Evolutionary conservation across 2,329 filamentous ascomycete species (phyloP).

Genomic region (Tolypocladium paradoxum): DNA sequence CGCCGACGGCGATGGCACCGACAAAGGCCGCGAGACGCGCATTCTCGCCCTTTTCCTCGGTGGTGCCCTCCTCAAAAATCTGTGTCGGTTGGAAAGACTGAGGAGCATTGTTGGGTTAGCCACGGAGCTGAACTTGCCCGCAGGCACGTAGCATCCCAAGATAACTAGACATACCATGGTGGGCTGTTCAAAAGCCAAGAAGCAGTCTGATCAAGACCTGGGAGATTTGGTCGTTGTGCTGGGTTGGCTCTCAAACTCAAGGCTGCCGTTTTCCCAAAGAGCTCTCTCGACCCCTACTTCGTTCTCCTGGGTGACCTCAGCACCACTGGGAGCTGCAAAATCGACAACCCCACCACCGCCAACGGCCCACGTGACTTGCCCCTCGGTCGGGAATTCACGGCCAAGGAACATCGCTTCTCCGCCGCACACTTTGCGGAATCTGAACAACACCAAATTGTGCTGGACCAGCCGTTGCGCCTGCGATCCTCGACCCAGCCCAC

Average conservation of each 20-base stretch:
- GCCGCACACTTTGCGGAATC: constrained; percentile 28
- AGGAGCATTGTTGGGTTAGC: constrained; percentile 9
- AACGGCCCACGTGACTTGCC: constrained; percentile 29
- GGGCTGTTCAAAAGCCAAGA: not conserved
- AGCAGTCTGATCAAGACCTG: not conserved
- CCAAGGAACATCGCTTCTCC: constrained; percentile 28
- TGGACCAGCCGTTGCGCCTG: constrained; percentile 4
- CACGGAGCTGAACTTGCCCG: too few relatives aligned
- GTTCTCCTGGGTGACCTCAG: not conserved
- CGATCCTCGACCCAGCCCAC: not conserved
- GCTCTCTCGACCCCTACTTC: not conserved
- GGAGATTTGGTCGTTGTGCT: not conserved
- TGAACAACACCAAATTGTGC: constrained; percentile 27
- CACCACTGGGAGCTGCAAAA: not conserved
- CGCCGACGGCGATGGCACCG: constrained; percentile 93
- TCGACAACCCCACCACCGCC: constrained; percentile 4
- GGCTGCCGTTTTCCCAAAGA: not conserved
- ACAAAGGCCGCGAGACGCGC: constrained; percentile 97
- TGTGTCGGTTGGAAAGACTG: constrained; percentile 77
- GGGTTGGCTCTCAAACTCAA: not conserved
- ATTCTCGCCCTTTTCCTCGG: constrained; percentile 98
- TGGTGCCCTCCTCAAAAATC: constrained; percentile 95
- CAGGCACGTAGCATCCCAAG: not conserved
- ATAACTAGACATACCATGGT: not conserved
- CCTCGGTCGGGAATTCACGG: constrained; percentile 21